A percentile compares a stretch with the other conserved stretches of the same genome.
Conservation (phyloP, 768 basidiomycete species). For the Austroboletus festivus region DNA sequence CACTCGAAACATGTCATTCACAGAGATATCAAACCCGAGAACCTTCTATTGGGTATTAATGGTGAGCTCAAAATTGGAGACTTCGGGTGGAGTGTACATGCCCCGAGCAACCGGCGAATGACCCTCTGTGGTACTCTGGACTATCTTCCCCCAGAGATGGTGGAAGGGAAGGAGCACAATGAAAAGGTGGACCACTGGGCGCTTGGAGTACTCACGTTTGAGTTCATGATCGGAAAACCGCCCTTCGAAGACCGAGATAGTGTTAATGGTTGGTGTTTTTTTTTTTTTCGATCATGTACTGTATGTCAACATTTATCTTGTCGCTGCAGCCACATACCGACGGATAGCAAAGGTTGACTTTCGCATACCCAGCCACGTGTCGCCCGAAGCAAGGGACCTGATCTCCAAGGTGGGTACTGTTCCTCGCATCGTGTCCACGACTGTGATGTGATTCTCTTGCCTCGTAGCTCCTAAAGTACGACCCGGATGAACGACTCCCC, state of each 20-base stretch:
- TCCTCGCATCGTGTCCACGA: background rate
- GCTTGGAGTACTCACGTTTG: slow-evolving; percentile 92
- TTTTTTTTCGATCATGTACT: background rate
- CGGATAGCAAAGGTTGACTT: slow-evolving; percentile 89
- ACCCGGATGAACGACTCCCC: slow-evolving; percentile 73
- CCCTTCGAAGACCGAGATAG: slow-evolving; percentile 86
- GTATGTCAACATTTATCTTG: slow-evolving; percentile 6
- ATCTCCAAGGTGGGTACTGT: slow-evolving; percentile 38
- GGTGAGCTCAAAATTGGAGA: slow-evolving; percentile 98
- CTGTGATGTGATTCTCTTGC: slow-evolving; percentile 11
- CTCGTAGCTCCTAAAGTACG: slow-evolving; percentile 74
- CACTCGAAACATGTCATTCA: slow-evolving; percentile 98
- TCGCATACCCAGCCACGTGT: slow-evolving; percentile 39
- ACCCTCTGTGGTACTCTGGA: slow-evolving; percentile 96
- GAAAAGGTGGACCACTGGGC: slow-evolving; percentile 97
- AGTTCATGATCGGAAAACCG: slow-evolving; percentile 83
- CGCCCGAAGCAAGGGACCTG: slow-evolving; percentile 43
- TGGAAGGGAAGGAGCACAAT: slow-evolving; percentile 85
- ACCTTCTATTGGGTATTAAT: slow-evolving; percentile 88
- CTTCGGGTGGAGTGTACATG: slow-evolving; percentile 98
- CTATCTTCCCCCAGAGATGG: slow-evolving; percentile 98
- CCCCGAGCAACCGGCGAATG: slow-evolving; percentile 82
- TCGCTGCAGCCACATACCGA: slow-evolving; percentile 72
- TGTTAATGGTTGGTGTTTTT: slow-evolving; percentile 57
- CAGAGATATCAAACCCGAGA: slow-evolving; percentile 98